Evolutionary conservation across 768 basidiomycete genomes (phyloP), one percentile per base, ranked within the genome.

Genomic region (Lentinula detonsa): DNA sequence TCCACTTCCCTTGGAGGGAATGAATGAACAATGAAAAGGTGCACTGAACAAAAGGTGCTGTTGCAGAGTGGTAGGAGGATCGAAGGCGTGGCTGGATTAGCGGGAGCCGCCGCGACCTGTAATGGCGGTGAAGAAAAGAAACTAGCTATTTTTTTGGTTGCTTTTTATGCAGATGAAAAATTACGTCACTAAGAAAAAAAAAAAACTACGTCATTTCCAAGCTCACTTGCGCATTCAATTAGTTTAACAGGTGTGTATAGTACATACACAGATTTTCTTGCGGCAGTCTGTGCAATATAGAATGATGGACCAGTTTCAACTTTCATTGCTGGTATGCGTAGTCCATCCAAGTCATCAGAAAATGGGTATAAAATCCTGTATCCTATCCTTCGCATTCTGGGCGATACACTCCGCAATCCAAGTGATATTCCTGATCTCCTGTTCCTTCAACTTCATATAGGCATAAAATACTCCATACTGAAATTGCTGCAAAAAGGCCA

Each of bases 381-480:
- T 94, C 76, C 96, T 86, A 69, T 97, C 93, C 74, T 88, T 87
- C 48, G 95, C 94, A 76, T 96, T 89, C 78, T 98, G 96, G 8
- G 95, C 95, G 67, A 98, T 97, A 74, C 96, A 98, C 77, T 98
- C 96, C 59, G 94, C 93, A 74, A 97, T 95, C 93, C 92, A 94
- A 33, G 90, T 92, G 67, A 95, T 68, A 67, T 90, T 93, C 64
- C 91, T 80, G 63, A 93, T 90, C 76, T 95, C 92, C 77, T 93
- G 90, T 74, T 94, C 92, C 78, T 91, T 93, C 74, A 93, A 75
- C 75, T 92, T 93, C 74, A 97, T 82, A 71, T 95, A 98, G 70
- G 87, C 87, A 71, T 92, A 95, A 71, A 94, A 98, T 39, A 96
- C 86, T 43, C 90, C 92, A 68, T 90, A 88, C 73, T 98, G 95